A percentile compares a stretch with the other conserved stretches of the same genome.
phyloP scores from a whole-genome alignment of 805 yeast genomes.

The Saccharomycopsis lassenensis region DNA sequence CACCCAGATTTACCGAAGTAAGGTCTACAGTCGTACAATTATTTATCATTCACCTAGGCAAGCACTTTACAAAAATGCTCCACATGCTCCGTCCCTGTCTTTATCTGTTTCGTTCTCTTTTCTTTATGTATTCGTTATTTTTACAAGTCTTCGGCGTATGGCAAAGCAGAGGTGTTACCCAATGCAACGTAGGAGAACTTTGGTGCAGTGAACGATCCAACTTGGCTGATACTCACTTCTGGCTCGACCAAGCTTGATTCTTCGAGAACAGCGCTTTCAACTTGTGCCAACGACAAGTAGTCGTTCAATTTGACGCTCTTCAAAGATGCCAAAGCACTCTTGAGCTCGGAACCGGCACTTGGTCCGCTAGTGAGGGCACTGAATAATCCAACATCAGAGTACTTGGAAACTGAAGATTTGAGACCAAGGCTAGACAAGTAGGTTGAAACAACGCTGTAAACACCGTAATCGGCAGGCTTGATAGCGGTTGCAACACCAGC shows the following conservation, averaged over 20 bases:
- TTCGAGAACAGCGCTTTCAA: slow-evolving; percentile 33
- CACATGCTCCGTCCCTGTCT: too few relatives aligned
- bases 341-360: slow-evolving; percentile 47
- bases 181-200: slow-evolving; percentile 79
- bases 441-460: slow-evolving; percentile 60
- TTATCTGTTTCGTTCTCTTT: too few relatives aligned
- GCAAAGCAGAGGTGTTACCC: slow-evolving; percentile 80
- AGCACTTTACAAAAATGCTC: too few relatives aligned
- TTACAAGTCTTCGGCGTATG: slow-evolving; percentile 83
- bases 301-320: slow-evolving; percentile 42
- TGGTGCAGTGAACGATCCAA: slow-evolving; percentile 33
- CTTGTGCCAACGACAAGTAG: slow-evolving; percentile 44
- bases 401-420: slow-evolving; percentile 43
- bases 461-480: slow-evolving; percentile 47
- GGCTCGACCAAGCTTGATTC: slow-evolving; percentile 26
- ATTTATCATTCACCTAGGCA: too few relatives aligned
- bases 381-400: slow-evolving; percentile 75
- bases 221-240: slow-evolving; percentile 27
- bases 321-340: slow-evolving; percentile 41
- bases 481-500: slow-evolving; percentile 81
- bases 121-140: slow-evolving; percentile 1
- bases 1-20: too few relatives aligned
- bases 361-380: slow-evolving; percentile 54
- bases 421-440: slow-evolving; percentile 47
- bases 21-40: too few relatives aligned